Evolutionary conservation across 371 early-diverging fungal genomes (phyloP), one percentile per base, ranked within the genome.

Genomic region (Nematocida homosporus): DNA sequence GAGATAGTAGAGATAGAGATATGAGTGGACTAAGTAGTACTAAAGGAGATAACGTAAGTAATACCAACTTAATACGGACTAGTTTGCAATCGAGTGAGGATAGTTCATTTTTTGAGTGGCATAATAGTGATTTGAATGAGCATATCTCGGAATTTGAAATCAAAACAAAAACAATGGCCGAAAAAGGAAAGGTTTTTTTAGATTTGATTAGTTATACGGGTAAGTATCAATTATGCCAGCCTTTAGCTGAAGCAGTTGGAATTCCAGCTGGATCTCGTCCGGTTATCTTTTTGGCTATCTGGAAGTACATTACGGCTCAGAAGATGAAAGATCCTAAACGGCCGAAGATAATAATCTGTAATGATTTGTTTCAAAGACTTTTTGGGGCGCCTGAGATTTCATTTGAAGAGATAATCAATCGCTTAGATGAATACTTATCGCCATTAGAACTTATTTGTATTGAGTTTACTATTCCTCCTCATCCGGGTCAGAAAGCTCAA

Each of bases 371-470:
- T 34, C 37, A 72, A 35, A 42, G 42, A 16, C 29, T 61, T 5
- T 72, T 72, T 37, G 20, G 40, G 2, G n/a, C 47, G 16, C 30
- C 60, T 18, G 63, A 72, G 38, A 59, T 72, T 5, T 32, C 34
- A 6, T 72, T 72, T 44, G 54, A 20, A 25, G 75, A 72, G 41
- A 59, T 72, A 30, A 72, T 72, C 25, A 38, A 59, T 44, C 29
- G 52, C n/a, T 35, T 72, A 51, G 61, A 61, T 29, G 18, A 60
- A 48, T 75, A n/a, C 10, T 8, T 66, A 3, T 66, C 51, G 2
- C 64, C 83, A 25, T 23, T 66, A 3, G 78, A 79, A 4, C 38
- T 83, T 41, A 81, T 79, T 40, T 54, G 51, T 42, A 51, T 79
- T 23, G 64, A 64, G 34, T 69, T 84, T 52, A 57, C 75, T 18